Base-by-base conservation (phyloP, 805 yeast species). In the Metschnikowia gruessii region DNA sequence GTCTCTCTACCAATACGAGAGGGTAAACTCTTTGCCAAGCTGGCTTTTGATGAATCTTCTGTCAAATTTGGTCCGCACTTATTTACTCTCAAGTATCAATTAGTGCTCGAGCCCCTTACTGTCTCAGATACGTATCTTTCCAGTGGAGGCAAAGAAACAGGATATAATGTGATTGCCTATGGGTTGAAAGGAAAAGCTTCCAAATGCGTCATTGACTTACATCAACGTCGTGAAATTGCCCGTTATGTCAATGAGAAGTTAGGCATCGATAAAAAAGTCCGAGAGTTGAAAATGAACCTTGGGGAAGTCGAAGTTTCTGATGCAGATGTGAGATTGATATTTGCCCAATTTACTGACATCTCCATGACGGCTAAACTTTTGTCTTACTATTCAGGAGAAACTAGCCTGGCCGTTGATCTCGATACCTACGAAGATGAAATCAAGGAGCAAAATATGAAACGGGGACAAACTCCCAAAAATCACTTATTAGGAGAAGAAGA, bases 231-330 rank as follows among this genome's bases (percentile, higher is more conserved):
- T 46, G 63, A 64, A 46, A 48, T 66, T 30, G 62, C 68, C 17
- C 60, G 68, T 1, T 69, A 69, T 54, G 64, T 69, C 21, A 71
- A 71, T 43, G 64, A 68, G 33, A 66, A 68, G 37, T 62, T 72
- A 50, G 60, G 64, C 11, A 68, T 69, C 28, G 60, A 59, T 28
- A 68, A 65, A 45, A 60, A 66, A 46, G 61, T 68, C 2, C 67
- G 79, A 63, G 78, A 77, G 46, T 74, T 87, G 65, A 78, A 76
- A 52, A 73, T 84, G 72, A 77, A 82, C 50, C 66, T 75, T 39
- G 92, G 87, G 4, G 89, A 85, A 58, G 75, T 89, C 19, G 87
- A 84, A 54, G 77, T 86, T 47, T 71, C 75, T 12, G 76, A 76
- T 16, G 82, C 88, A 5, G 96, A 89, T 60, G 62, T 88, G 11